Percentiles rank a stretch among this genome's conserved stretches.
These are phyloP conservation scores for Epicoccum nigrum DNA, from an alignment of 2,329 filamentous ascomycete species.

Conservation along the genomic window DNA sequence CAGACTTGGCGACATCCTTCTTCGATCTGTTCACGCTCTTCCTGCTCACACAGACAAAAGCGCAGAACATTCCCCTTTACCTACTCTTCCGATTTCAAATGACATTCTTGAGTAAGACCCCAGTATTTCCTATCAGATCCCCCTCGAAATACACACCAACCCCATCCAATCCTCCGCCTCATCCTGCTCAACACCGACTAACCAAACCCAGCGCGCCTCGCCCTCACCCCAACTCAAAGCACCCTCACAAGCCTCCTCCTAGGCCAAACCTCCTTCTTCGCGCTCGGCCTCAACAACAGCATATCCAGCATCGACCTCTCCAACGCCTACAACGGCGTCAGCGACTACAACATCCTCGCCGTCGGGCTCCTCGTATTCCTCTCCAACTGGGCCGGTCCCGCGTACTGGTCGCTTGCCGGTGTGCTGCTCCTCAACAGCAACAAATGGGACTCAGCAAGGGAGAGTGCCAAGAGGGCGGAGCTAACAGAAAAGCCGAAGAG, in stretches of 20 bases:
- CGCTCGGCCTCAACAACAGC: constrained; percentile 87
- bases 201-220: constrained; percentile 42
- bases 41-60: constrained; percentile 83
- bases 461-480: neutral
- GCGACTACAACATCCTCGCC: constrained; percentile 76
- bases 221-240: constrained; percentile 61
- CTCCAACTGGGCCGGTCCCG: constrained; percentile 87
- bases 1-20: constrained; percentile 57
- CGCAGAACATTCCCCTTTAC: constrained; percentile 84
- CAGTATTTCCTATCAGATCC: neutral
- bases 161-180: neutral
- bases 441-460: no score
- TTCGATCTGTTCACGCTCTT: constrained; percentile 74
- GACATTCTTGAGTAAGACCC: constrained; percentile 53
- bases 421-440: constrained; percentile 55
- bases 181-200: neutral
- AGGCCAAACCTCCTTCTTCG: constrained; percentile 85
- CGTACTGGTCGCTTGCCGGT: constrained; percentile 81
- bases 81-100: constrained; percentile 73
- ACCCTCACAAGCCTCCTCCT: constrained; percentile 76
- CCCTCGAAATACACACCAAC: neutral
- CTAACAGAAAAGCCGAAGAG: constrained; percentile 10
- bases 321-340: constrained; percentile 91
- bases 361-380: constrained; percentile 86
- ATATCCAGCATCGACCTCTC: constrained; percentile 96